Base-by-base conservation (phyloP, 768 basidiomycete species). In the Leccinum broughii region DNA sequence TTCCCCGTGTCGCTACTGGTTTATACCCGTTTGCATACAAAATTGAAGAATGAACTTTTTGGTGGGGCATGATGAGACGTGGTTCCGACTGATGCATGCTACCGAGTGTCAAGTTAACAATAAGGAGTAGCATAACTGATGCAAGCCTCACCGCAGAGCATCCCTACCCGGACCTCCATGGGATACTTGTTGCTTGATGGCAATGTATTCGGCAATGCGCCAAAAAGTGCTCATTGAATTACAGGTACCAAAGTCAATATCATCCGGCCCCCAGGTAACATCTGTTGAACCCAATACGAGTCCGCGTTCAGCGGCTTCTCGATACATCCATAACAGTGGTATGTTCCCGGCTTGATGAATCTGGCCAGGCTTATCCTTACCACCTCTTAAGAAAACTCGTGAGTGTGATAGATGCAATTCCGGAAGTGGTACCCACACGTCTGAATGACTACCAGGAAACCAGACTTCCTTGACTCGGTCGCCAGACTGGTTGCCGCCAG, bases 401-500 rank as follows among this genome's bases (percentile, higher is more conserved):
- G 35, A 57, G 34, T 6, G 14, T 50, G 9, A 26, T 4, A 15
- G 22, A 48, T 44, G 1, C 3, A 2, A 2, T 14, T 20, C 26
- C 17, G 1, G 14, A 46, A 34, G 11, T 15, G 26, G 35, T 17
- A 55, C 61, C 20, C 26, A 73, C 76, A 51, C 64, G 67, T 77
- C 76, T 28, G 50, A 51, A 28, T 51, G 50, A 51, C 50, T 17
- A 30, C 50, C 50, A 30, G 50, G 24, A n/a, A 51, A 51, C 50
- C 50, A 51, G 9, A 51, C 50, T 51, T 51, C 50, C 17, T 24
- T 30, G 26, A 51, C 14, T 85, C 86, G 20, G 44, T 28, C 9
- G 4, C 46, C 46, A 22, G n/a, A 22, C 20, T 48, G 20, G 15
- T 22, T 13, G 22, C 3, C 46, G 3, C n/a, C 20, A 48, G 46